These are phyloP conservation scores for Wallacemonas sp. DNA, from an alignment of 208 protist genomes.

Conservation along the genomic window DNA sequence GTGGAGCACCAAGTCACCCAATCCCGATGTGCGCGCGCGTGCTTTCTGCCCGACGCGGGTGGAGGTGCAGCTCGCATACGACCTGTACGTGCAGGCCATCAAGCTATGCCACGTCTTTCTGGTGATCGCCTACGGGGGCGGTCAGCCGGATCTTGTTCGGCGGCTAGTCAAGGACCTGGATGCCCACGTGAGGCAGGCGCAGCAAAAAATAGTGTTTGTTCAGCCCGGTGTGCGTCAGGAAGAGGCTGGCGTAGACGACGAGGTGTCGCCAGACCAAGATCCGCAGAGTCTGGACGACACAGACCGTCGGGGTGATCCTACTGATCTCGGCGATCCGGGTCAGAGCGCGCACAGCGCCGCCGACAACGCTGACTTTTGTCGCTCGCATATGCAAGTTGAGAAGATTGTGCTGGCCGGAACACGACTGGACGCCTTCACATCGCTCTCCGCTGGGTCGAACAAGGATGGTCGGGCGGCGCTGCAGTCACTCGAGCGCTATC, in stretches of 20 bases:
- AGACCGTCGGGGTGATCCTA: background rate
- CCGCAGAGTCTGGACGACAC: too few relatives aligned
- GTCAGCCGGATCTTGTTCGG: constrained; percentile 12
- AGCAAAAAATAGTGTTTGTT: too few relatives aligned
- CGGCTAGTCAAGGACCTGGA: constrained; percentile 13
- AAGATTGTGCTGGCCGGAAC: background rate
- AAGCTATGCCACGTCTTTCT: constrained; percentile 23
- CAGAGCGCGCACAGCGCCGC: background rate
- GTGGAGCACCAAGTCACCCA: too few relatives aligned
- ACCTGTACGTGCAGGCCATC: constrained; percentile 9
- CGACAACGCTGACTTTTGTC: background rate
- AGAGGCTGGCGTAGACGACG: too few relatives aligned
- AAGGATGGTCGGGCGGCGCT: background rate
- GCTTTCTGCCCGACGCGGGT: background rate
- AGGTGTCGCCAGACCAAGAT: too few relatives aligned
- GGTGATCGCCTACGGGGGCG: constrained; percentile 16
- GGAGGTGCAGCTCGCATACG: background rate
- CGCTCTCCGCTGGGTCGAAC: background rate
- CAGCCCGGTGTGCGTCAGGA: too few relatives aligned
- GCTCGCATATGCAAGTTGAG: background rate
- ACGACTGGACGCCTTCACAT: background rate
- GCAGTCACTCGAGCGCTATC: background rate
- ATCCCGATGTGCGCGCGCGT: background rate
- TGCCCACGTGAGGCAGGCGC: background rate
- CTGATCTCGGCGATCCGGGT: background rate